phyloP scores from a whole-genome alignment of 164 flowering plant genomes.

The Kingdonia uniflora region DNA sequence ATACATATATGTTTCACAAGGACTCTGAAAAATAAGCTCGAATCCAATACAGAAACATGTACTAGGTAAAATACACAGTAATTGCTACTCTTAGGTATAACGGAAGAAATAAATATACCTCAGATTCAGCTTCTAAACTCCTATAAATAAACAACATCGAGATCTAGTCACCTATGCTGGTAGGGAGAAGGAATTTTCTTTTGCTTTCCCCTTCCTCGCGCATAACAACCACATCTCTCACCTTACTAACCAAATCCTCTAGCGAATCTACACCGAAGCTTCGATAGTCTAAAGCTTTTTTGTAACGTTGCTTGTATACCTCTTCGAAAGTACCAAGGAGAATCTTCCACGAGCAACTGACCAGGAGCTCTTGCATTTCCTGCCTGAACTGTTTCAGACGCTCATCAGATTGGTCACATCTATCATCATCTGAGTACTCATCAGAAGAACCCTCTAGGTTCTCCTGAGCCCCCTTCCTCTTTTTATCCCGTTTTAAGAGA shows the following conservation, averaged over 20 bases:
- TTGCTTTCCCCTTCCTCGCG: conserved; percentile 55
- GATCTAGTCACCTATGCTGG: conserved; percentile 19
- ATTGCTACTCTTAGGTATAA: neutral
- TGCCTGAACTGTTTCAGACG: conserved; percentile 39
- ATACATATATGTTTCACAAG: conserved; percentile 5
- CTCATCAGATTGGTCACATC: conserved; percentile 14
- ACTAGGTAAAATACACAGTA: neutral
- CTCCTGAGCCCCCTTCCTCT: conserved; percentile 42
- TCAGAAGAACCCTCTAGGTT: conserved; percentile 51
- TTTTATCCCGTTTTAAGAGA: conserved; percentile 36
- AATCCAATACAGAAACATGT: conserved; percentile 1
- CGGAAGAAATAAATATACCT: conserved; percentile 1
- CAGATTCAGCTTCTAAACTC: too few species aligned
- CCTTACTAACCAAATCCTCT: conserved; percentile 67
- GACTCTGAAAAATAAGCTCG: conserved; percentile 1
- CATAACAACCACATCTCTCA: conserved; percentile 52
- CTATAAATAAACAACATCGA: neutral
- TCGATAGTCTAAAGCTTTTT: conserved; percentile 45
- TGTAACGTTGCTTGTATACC: conserved; percentile 75
- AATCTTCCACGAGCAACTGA: conserved; percentile 70
- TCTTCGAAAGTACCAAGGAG: conserved; percentile 53
- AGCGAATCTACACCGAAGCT: conserved; percentile 50
- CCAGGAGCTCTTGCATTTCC: conserved; percentile 87
- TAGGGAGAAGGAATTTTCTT: conserved; percentile 53
- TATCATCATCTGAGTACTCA: conserved; percentile 63